Conservation (phyloP, 176 grass and related monocot species). For the Bromus sterilis region DNA sequence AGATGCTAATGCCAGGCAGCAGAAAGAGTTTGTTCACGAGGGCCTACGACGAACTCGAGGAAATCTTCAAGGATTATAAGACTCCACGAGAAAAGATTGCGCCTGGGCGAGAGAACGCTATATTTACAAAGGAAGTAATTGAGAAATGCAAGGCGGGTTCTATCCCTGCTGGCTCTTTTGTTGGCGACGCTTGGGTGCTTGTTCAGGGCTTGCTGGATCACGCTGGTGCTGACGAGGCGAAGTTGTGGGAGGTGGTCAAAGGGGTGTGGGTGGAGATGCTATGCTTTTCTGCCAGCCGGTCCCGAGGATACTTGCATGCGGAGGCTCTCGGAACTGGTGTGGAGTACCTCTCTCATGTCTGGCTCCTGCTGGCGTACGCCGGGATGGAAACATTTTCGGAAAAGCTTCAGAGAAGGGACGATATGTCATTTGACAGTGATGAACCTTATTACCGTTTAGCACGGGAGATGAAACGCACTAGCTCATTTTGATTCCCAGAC, state of each 20-base stretch:
- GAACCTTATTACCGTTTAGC: background rate
- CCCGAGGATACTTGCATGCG: too few species aligned
- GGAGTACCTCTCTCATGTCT: too few species aligned
- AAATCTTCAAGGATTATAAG: too few species aligned
- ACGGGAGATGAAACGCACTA: background rate
- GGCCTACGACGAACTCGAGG: background rate
- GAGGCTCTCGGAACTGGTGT: too few species aligned
- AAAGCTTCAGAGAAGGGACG: background rate
- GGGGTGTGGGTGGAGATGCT: background rate
- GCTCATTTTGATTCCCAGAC: background rate
- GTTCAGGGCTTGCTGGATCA: background rate
- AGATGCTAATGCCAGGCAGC: background rate
- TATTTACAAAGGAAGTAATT: too few species aligned
- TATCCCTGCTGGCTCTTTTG: background rate
- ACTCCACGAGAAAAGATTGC: too few species aligned
- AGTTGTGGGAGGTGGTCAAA: background rate
- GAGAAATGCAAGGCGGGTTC: too few species aligned
- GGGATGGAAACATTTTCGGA: background rate
- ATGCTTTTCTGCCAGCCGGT: background rate
- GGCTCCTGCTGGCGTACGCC: background rate
- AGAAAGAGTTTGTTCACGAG: background rate
- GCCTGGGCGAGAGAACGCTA: too few species aligned
- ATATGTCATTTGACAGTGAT: background rate
- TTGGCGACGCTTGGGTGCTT: background rate
- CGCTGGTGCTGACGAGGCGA: background rate